phyloP scores from a whole-genome alignment of 306 rosid species.

The Heteromeles arbutifolia region DNA sequence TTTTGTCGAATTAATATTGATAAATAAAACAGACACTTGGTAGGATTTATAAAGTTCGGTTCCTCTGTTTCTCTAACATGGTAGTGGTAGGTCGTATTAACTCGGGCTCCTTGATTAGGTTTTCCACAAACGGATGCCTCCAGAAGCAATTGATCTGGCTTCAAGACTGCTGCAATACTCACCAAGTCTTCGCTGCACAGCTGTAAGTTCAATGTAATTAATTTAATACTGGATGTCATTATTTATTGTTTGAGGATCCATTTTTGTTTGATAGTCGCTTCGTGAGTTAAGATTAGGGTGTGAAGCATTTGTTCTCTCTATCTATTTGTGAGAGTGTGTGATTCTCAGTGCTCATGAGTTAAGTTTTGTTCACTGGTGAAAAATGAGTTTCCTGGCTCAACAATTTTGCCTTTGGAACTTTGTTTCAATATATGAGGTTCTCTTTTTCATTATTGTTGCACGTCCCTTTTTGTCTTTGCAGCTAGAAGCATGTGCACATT shows the following conservation, averaged over 20 bases:
- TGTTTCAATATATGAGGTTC: not conserved
- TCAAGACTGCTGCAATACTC: slow-evolving; percentile 89
- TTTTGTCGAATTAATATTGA: not conserved
- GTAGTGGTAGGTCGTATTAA: not conserved
- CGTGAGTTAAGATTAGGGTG: not conserved
- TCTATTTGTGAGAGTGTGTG: not conserved
- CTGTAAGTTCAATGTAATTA: slow-evolving; percentile 47
- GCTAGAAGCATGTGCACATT: slow-evolving; percentile 94
- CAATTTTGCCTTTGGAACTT: not conserved
- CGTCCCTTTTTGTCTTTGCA: slow-evolving; percentile 33
- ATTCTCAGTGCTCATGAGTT: not conserved
- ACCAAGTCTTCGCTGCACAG: slow-evolving; percentile 92
- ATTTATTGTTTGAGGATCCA: not conserved
- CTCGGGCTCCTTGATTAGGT: slow-evolving; percentile 36
- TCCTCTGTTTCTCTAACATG: not conserved
- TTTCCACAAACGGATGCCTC: slow-evolving; percentile 95
- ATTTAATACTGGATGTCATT: not conserved
- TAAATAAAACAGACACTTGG: not conserved
- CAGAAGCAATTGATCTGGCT: slow-evolving; percentile 94
- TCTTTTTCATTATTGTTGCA: not conserved
- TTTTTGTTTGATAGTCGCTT: not conserved
- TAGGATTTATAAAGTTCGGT: not conserved
- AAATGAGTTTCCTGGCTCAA: not conserved
- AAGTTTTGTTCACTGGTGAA: not conserved
- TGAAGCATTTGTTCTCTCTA: not conserved